Evolutionary conservation across 75 land plant genomes (phyloP), one percentile per base, ranked within the genome.

Genomic region (Pinus taeda): DNA sequence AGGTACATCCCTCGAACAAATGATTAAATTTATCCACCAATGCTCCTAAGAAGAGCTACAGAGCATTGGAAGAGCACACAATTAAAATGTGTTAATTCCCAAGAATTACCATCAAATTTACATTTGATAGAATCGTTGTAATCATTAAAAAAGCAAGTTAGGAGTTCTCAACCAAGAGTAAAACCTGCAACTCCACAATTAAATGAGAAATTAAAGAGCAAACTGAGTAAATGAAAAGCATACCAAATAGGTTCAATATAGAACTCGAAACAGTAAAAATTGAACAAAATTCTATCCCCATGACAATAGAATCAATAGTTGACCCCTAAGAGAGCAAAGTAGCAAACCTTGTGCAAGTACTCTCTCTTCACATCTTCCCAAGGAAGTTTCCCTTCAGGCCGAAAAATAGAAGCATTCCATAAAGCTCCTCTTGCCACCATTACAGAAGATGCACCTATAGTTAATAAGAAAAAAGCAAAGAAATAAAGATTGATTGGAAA

Each of bases 351-450:
- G 61, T 89, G 81, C n/a, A 93, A 39, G 77, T 95, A 95, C 79
- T 91, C 87, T 76, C 69, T 81, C 76, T 95, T 95, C 55, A 95
- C 92, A 80, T 86, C 89, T 75, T 95, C 90, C 98, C 98, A 95
- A 24, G 79, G 79, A 21, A 79, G 57, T 73, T 83, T 87, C 22
- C 98, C 96, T 74, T 89, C 74, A 26, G 92, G 77, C 37, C 87
- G 78, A 74, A 95, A 93, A 17, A 95, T 79, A 53, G 98, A 95
- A 53, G 90, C 94, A 91, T 95, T 95, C 98, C 98, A 95, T 11
- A 82, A 60, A 67, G 98, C 98, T 69, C 91, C 98, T 79, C 98
- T 83, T 61, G 89, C 98, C 73, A 86, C 92, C 98, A 95, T 95
- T 13, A 89, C 87, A 22, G 98, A 89, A 33, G 96, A 60, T 21